phyloP scores from a whole-genome alignment of 2,329 filamentous ascomycete species.

The Lecanicillium sp. region DNA sequence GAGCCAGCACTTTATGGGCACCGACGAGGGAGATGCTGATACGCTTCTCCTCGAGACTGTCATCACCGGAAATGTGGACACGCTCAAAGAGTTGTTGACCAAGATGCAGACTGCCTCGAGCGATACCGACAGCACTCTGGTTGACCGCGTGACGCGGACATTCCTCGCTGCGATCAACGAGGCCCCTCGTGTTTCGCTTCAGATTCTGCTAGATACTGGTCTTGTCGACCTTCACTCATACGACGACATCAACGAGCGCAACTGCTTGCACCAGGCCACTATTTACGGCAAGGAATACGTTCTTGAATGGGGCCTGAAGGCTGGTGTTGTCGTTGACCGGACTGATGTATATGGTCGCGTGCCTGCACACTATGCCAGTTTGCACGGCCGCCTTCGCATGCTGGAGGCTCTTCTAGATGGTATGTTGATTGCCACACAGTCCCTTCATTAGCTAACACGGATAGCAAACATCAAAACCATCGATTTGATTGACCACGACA shows the following conservation, averaged over 20 bases:
- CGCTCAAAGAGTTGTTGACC: slow-evolving; percentile 72
- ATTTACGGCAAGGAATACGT: slow-evolving; percentile 85
- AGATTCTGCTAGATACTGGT: slow-evolving; percentile 70
- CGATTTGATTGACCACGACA: slow-evolving; percentile 88
- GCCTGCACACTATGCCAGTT: slow-evolving; percentile 90
- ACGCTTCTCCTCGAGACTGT: slow-evolving; percentile 83
- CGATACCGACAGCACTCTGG: slow-evolving; percentile 49
- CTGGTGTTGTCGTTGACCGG: slow-evolving; percentile 68
- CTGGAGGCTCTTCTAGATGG: slow-evolving; percentile 65
- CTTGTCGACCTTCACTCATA: slow-evolving; percentile 87
- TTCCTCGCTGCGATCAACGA: slow-evolving; percentile 88
- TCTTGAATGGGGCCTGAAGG: slow-evolving; percentile 66
- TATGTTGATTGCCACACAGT: slow-evolving; percentile 25
- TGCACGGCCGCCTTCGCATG: slow-evolving; percentile 86
- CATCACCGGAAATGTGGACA: slow-evolving; percentile 70
- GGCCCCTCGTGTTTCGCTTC: slow-evolving; percentile 69
- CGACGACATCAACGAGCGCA: slow-evolving; percentile 96
- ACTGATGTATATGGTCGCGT: slow-evolving; percentile 92
- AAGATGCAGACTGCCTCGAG: slow-evolving; percentile 56
- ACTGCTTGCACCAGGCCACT: slow-evolving; percentile 92
- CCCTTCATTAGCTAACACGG: slow-evolving; percentile 14
- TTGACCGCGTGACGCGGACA: slow-evolving; percentile 78
- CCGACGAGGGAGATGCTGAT: slow-evolving; percentile 86
- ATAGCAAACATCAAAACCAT: slow-evolving; percentile 66
- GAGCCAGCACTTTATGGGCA: slow-evolving; percentile 60